Conservation (phyloP, 257 asterid species). For the Solanum pimpinellifolium region DNA sequence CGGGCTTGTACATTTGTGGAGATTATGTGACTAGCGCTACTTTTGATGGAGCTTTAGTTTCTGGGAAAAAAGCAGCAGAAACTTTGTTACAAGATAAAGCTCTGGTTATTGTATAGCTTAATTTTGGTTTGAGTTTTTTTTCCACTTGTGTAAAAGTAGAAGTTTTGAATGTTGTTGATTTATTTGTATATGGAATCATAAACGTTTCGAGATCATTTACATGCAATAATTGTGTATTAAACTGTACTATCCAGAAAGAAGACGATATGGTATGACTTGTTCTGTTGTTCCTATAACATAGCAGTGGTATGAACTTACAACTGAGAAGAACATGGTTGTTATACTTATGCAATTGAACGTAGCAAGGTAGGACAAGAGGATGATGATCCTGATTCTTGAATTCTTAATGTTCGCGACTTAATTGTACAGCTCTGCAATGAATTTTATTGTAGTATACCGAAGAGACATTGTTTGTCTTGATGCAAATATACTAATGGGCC, state of each 20-base stretch:
- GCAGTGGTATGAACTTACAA: not conserved
- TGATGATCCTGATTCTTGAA: not conserved
- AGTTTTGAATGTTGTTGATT: not conserved
- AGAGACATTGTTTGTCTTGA: not conserved
- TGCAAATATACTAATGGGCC: not conserved
- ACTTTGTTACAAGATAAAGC: slow-evolving; percentile 63
- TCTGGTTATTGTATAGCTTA: slow-evolving; percentile 16
- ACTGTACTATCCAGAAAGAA: not conserved
- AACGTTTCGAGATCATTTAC: not conserved
- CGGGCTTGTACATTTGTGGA: slow-evolving; percentile 77
- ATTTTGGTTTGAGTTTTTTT: not conserved
- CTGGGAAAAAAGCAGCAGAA: slow-evolving; percentile 86
- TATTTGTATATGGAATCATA: not conserved
- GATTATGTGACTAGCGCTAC: slow-evolving; percentile 85
- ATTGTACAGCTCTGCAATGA: not conserved
- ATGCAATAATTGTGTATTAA: not conserved
- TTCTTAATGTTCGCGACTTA: not conserved
- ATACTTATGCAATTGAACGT: not conserved
- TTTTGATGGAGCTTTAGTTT: slow-evolving; percentile 85
- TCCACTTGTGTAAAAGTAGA: not conserved
- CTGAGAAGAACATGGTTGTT: not conserved
- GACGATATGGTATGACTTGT: not conserved
- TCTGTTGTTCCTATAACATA: not conserved
- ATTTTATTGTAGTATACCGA: not conserved
- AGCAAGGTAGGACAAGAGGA: not conserved